Evolutionary conservation across 495 filamentous ascomycete species (phyloP), one percentile per base, ranked within the genome.

Genomic region (Hapsidospora chrysogenum): DNA sequence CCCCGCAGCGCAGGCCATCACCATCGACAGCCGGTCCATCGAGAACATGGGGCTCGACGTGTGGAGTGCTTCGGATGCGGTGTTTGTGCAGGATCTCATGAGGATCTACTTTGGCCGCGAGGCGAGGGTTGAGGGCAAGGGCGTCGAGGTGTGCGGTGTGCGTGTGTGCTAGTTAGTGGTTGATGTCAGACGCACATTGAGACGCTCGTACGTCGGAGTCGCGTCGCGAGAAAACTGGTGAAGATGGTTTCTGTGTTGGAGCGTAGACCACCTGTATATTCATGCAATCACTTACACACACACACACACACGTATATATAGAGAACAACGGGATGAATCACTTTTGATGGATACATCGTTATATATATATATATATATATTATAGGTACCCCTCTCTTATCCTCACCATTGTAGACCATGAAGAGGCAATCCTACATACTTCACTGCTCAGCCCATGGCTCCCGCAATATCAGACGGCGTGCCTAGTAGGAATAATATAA

Each of bases 21-120:
- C 57, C 2, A 60, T 87, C 22, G 70, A 62, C 16, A 70, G 70
- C 31, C 77, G 82, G 16, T 82, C 85, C 41, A 63, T 94, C 46
- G 61, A 62, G 32, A 60, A 72, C 31, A 85, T 92, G 79, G 84
- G 85, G 0, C 66, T 94, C 18, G 85, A 94, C 48, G 64, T 76
- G 0, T 94, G 85, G 85, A 92, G 81, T 50, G 67, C 72, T 29
- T 58, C 67, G 18, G 85, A 94, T 52, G 69, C 74, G 25, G 54
- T 65, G 13, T 92, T 92, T 47, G 68, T 85, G 4, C 57, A 67
- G 47, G 76, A 82, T 40, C 51, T 83, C 29, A 59, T 76, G 38
- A 57, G 45, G 38, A 51, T 75, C 33, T 93, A 84, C 57, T 93
- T 85, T 60, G 74, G 66, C 9, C 58, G 80, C 17, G 56, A 61